Evolutionary conservation across 192 early-diverging fungal genomes (phyloP), one percentile per base, ranked within the genome.

Genomic region (Thamnidium elegans): DNA sequence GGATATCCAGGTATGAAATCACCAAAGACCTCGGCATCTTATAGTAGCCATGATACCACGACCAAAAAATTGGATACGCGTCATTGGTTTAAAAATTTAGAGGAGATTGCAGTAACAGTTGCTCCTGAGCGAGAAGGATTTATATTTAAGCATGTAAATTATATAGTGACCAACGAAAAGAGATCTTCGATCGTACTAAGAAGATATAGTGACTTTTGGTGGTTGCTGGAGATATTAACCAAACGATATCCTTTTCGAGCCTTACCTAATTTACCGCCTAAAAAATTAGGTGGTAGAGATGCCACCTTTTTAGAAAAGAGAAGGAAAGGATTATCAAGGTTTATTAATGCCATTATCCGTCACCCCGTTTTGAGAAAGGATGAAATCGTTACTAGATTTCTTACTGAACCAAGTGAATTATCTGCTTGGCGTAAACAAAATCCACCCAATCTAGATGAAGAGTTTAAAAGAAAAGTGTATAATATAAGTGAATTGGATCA

Each of bases 181-280:
- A 79, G 77, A 13, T 71, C 71, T 31, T 79, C 79, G 10, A 78
- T 68, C 65, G 93, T 93, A 1, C 66, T 87, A 26, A 86, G 95
- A 20, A 83, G 95, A 67, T 97, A 92, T 70, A 93, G 89, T 61
- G 95, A 97, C 71, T 95, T 97, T 76, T 84, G 87, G 78, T 95
- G 93, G 93, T 78, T 97, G 46, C 80, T 86, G 50, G 92, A 94
- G 59, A 81, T 90, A 10, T 72, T 97, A 1, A 58, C 82, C 23
- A 88, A 84, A 56, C 73, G 84, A 55, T 97, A 95, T 69, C 94
- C 93, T 11, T 92, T 83, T 63, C 77, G 95, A 47, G 87, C 91
- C 65, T 81, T 89, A 43, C 86, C 91, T 19, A 86, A 87, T 71
- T 78, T 95, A 9, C 94, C 94, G 34, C 94, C 94, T 1, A 96